Evolutionary conservation across 2,329 filamentous ascomycete genomes (phyloP).

Genomic region (Aotearoamyces nothofagi): DNA sequence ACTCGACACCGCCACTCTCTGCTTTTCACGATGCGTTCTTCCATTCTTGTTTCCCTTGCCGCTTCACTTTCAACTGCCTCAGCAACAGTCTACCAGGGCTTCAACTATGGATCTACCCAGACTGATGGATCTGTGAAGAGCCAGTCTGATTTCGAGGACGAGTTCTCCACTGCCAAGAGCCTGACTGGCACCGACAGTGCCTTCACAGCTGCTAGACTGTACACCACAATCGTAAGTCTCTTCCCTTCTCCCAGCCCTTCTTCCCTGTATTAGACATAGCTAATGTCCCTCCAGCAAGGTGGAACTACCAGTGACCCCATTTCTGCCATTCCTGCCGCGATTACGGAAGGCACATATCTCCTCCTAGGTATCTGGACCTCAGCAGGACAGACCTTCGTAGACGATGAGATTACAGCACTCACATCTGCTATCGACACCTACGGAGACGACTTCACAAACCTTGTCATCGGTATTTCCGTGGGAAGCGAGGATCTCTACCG

Average conservation of each 20-base stretch:
- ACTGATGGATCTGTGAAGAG: constrained; percentile 40
- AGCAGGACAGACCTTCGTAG: constrained; percentile 43
- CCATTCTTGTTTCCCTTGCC: constrained; percentile 13
- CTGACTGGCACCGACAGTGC: constrained; percentile 46
- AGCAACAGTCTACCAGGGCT: constrained; percentile 38
- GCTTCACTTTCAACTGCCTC: constrained; percentile 18
- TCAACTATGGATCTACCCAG: constrained; percentile 57
- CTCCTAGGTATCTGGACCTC: constrained; percentile 79
- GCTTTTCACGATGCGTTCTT: constrained; percentile 14
- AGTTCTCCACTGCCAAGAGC: constrained; percentile 48
- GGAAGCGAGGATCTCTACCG: constrained; percentile 82
- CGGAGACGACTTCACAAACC: constrained; percentile 44
- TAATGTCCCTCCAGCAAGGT: constrained; percentile 31
- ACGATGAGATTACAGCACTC: constrained; percentile 62
- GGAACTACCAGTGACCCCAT: constrained; percentile 50
- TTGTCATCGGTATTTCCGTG: constrained; percentile 71
- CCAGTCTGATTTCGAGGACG: constrained; percentile 49
- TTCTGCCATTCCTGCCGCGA: constrained; percentile 66
- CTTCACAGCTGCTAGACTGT: constrained; percentile 54
- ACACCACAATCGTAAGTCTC: constrained; percentile 46
- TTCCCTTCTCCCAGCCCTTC: background rate
- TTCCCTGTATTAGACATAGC: background rate
- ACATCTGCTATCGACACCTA: constrained; percentile 53
- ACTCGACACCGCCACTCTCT: too few species aligned
- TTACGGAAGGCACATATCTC: constrained; percentile 62